Evolutionary conservation across 805 yeast species (phyloP), one percentile per base, ranked within the genome.

Genomic region (Ogataea nakhonphanomensis): DNA sequence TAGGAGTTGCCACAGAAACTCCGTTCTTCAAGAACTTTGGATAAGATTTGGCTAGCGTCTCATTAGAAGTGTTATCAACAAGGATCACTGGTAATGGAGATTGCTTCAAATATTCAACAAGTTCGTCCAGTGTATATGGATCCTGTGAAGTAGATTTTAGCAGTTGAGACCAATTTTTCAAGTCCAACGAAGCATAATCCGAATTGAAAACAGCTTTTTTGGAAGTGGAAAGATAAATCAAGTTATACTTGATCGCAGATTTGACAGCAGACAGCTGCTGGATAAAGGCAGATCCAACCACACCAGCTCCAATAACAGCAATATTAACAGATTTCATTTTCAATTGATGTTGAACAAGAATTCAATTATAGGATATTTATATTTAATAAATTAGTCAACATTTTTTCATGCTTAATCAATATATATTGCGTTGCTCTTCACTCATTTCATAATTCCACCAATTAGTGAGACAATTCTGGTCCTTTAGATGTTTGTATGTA

Each of bases 1-100:
- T 93, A 52, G 99, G 99, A 32, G 99, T 93, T 13, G 98, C 99
- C 55, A 93, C 79, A 32, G 96, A 88, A 50, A 93, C 80, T 27
- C 96, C 95, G 44, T 71, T 76, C 50, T 73, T 63, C 46, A 91
- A 70, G 55, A 93, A 80, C 28, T 70, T 63, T 32, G 95, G 85
- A 65, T 93, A 93, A 39, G 77, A 74, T 31, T 75, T 72, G 33
- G 98, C 95, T 51, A 91, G 67, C 6, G 74, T 60, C 48, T 77
- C 85, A 63, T 81, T 85, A 23, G 98, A 89, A 35, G 99, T 93
- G 75, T 93, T 93, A 67, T 93, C 99, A 30, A 93, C 84, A 44
- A 93, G 69, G 49, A 93, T 84, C 25, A 87, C 78, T 35, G 98
- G 96, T 38, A 60, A 57, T 14, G 84, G 75, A 7, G 95, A 80